Base-by-base conservation (phyloP, 31 red algal species). In the Asparagopsis taxiformis region DNA sequence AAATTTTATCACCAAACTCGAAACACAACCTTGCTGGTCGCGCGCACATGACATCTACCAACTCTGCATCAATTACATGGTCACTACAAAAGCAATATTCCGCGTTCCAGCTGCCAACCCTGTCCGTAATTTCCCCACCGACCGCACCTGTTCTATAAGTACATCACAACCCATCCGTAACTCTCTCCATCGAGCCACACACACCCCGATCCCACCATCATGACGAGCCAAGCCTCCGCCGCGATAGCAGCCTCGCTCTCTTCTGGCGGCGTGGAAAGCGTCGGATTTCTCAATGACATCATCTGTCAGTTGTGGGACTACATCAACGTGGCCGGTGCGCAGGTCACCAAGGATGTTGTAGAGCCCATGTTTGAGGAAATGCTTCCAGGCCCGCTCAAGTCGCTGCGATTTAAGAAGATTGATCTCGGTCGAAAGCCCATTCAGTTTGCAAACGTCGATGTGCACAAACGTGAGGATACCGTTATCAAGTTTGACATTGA, bases 201-300 rank as follows among this genome's bases (percentile, higher is more conserved):
- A n/a, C n/a, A n/a, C n/a, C n/a, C n/a, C n/a, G n/a, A n/a, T n/a
- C n/a, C n/a, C n/a, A n/a, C n/a, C n/a, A n/a, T n/a, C n/a, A n/a
- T n/a, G n/a, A n/a, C n/a, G n/a, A n/a, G n/a, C n/a, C n/a, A n/a
- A n/a, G n/a, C n/a, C n/a, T n/a, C n/a, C n/a, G n/a, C 55, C 55
- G 8, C 55, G 22, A 59, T 17, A 24, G 37, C n/a, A 5, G 41
- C n/a, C 64, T 68, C 64, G 3, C 17, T 87, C 37, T 70, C 59
- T 13, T 77, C 84, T 48, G 79, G 78, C 51, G 77, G 78, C 53
- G 61, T 64, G 22, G 88, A 92, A 58, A 64, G 51, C 3, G 70
- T 84, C 72, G 77, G 73, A 33, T 92, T 82, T 50, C 65, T 92
- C 46, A 92, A 92, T 59, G 78, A 92, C 59, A 82, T 92, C 7